A percentile compares a stretch with the other conserved stretches of the same genome.
Conservation (phyloP, 176 grass and related monocot species). For the Avena eriantha region DNA sequence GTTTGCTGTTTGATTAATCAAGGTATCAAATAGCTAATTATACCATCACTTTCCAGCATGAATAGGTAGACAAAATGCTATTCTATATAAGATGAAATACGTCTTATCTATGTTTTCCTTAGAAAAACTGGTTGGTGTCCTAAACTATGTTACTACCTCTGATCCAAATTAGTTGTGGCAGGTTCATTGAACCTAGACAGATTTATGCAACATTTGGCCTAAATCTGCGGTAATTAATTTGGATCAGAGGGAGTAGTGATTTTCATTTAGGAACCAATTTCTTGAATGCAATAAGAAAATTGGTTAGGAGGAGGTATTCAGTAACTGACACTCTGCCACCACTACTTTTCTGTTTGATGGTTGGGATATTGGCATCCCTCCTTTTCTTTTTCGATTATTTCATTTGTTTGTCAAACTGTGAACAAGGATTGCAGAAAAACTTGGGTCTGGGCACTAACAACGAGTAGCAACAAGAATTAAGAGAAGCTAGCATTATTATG, state of each 20-base stretch:
- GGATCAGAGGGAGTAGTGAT: too few relatives aligned
- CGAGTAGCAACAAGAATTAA: neutral
- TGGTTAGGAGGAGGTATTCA: neutral
- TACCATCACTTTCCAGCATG: neutral
- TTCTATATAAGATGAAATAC: neutral
- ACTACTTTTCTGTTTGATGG: neutral
- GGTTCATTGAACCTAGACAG: too few relatives aligned
- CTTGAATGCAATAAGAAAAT: slow-evolving; percentile 5
- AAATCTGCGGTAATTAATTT: too few relatives aligned
- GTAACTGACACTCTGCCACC: slow-evolving; percentile 1
- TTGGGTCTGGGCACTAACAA: neutral
- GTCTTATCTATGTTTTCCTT: neutral
- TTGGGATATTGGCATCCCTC: neutral
- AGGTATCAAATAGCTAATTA: neutral
- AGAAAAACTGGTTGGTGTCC: neutral
- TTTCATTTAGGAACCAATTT: neutral
- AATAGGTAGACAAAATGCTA: neutral
- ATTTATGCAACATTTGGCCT: too few relatives aligned
- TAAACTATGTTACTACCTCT: neutral
- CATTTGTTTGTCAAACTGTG: neutral
- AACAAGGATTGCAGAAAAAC: neutral
- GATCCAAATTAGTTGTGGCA: too few relatives aligned
- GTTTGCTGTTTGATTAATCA: slow-evolving; percentile 9
- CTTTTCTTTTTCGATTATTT: neutral
- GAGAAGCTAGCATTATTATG: neutral